Conservation (phyloP, 2,329 filamentous ascomycete genomes). For the Lecanicillium sp. region DNA sequence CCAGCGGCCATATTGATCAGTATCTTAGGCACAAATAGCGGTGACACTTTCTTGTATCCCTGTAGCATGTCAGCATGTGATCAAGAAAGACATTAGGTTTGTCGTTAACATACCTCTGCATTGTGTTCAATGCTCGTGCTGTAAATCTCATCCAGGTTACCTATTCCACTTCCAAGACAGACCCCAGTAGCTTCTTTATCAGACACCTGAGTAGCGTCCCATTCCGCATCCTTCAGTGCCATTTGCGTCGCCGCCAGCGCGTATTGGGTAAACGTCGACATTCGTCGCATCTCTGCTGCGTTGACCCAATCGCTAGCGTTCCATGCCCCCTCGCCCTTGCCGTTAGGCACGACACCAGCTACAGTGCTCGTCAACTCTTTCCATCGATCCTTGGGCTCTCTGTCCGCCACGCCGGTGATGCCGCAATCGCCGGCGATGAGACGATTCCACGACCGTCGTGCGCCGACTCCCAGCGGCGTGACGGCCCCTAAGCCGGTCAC, state of each 20-base stretch:
- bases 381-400: conserved; percentile 52
- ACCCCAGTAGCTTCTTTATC: conserved; percentile 76
- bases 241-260: conserved; percentile 80
- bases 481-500: conserved; percentile 77
- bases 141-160: conserved; percentile 87
- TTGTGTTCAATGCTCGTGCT: conserved; percentile 71
- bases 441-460: conserved; percentile 69
- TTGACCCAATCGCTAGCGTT: conserved; percentile 44
- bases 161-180: conserved; percentile 90
- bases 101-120: conserved; percentile 48
- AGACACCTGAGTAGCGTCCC: conserved; percentile 52
- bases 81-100: not conserved
- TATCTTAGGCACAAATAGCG: conserved; percentile 85
- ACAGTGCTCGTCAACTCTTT: conserved; percentile 72
- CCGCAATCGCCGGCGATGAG: conserved; percentile 75
- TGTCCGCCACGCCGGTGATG: conserved; percentile 61
- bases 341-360: conserved; percentile 67
- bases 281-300: conserved; percentile 56
- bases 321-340: conserved; percentile 37
- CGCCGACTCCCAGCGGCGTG: conserved; percentile 74
- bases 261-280: conserved; percentile 90
- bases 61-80: conserved; percentile 23
- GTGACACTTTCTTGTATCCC: conserved; percentile 91
- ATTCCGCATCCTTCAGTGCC: conserved; percentile 75
- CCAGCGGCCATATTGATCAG: conserved; percentile 93